Conservation (phyloP, 192 early-diverging fungal species). For the Rhizophagus clarus region DNA sequence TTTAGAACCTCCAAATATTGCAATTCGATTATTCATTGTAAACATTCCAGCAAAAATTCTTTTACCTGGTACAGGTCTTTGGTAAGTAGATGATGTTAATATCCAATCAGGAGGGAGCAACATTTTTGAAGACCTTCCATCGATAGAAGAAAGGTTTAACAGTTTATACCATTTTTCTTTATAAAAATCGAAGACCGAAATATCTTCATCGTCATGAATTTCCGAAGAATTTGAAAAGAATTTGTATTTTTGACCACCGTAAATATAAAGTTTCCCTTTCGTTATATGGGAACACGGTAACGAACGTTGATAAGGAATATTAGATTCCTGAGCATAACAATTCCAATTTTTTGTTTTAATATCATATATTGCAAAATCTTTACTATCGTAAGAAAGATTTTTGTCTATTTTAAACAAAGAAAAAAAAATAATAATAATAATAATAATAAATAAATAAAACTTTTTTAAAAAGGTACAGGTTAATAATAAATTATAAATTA, state of each 20-base stretch:
- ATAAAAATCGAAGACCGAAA: neutral
- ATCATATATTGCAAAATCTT: slow-evolving; percentile 16
- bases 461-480: no score
- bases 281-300: neutral
- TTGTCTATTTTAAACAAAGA: neutral
- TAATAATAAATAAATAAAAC: neutral
- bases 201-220: slow-evolving; percentile 20
- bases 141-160: neutral
- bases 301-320: slow-evolving; percentile 11
- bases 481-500: no score
- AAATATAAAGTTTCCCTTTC: slow-evolving; percentile 5
- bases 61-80: neutral
- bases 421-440: no score
- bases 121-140: neutral
- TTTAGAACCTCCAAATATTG: neutral
- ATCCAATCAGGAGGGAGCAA: neutral
- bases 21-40: neutral
- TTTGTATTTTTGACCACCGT: slow-evolving; percentile 12
- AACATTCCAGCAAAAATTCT: neutral
- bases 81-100: neutral
- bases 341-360: neutral
- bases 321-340: neutral
- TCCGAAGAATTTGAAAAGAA: neutral
- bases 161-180: slow-evolving; percentile 8
- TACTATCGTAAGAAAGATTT: neutral